Evolutionary conservation across 2,329 filamentous ascomycete genomes (phyloP), one percentile per base, ranked within the genome.

Genomic region (Trichoderma brevicompactum): DNA sequence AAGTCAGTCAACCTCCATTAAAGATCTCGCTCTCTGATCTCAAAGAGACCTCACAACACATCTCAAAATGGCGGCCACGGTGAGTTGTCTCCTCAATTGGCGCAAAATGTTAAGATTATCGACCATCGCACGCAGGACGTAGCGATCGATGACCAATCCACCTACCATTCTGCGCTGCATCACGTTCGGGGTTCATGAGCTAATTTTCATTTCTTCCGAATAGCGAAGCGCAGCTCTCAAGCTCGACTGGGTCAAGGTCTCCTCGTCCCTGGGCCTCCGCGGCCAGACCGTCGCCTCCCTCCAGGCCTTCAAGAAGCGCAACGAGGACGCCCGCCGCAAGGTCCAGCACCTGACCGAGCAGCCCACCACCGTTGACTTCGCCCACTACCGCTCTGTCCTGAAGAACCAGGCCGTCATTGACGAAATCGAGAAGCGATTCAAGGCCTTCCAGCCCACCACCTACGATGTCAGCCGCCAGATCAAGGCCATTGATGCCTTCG

Each of bases 141-240:
- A 28, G 58, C 58, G 38, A 32, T 40, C 58, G 46, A 52, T 17
- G 23, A 23, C n/a, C n/a, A 40, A 43, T 34, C 44, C 28, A 23
- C 43, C 38, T 44, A 56, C 48, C 52, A 66, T 43, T n/a, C 36
- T 70, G 68, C 70, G 63, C 49, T 43, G 41, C 46, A 61, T 67
- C 67, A 58, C 67, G 17, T 43, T 44, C 15, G 56, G 34, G 69
- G 66, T 50, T 63, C 67, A 71, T 83, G 83, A 85, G 83, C 84
- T 86, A 85, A 86, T 85, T 85, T 76, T 71, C 72, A 67, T 71
- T 71, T 68, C 62, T 58, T 65, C 66, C 68, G 68, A 70, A 80
- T 80, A 98, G 94, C 91, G 93, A 87, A 97, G 92, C 88, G 94
- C 94, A 86, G 94, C 94, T 82, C 88, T 96, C 83, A 99, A 98